Evolutionary conservation across 805 yeast species (phyloP), one percentile per base, ranked within the genome.

Genomic region (Starmera pachycereana): DNA sequence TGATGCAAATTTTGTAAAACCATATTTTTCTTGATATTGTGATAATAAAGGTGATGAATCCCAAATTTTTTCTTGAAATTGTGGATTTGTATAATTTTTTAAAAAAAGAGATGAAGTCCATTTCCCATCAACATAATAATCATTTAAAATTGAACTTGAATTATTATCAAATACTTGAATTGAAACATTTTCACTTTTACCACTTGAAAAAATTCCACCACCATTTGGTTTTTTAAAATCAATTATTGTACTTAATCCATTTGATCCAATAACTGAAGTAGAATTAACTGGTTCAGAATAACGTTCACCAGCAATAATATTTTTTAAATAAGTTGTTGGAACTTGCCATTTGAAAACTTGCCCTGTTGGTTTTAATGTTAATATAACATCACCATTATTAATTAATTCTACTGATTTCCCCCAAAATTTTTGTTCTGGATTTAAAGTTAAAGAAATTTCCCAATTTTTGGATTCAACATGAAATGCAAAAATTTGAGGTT

Each of bases 271-370:
- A 2, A 92, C 68, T 0, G 80, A 75, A 44, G 86, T 68, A 3
- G 77, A 60, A 13, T 85, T 78, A 3, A 72, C 67, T 1, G 98
- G 98, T 56, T 92, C 98, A 12, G 86, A 69, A 58, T 89, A 92
- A 57, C 87, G 83, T 52, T 92, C 98, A 22, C 98, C 97, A 2
- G 97, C 96, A 51, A 92, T 77, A 36, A 92, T 70, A 55, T 90
- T 90, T 52, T 90, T 81, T 50, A 92, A 62, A 51, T 85, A 70
- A 0, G 94, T 78, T 1, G 83, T 77, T 8, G 98, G 97, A 47
- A 80, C 89, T 16, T 67, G 57, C 90, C 95, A 92, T 45, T 77
- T 75, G 53, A 78, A 84, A 10, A 58, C 49, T 51, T 85, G 95
- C 1, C 86, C 88, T 0, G 80, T 69, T 3, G 65, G 51, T 42